Percentiles rank a stretch among this genome's conserved stretches.
Evolutionary conservation across 805 yeast species (phyloP).

Genomic region (Metschnikowia matae): DNA sequence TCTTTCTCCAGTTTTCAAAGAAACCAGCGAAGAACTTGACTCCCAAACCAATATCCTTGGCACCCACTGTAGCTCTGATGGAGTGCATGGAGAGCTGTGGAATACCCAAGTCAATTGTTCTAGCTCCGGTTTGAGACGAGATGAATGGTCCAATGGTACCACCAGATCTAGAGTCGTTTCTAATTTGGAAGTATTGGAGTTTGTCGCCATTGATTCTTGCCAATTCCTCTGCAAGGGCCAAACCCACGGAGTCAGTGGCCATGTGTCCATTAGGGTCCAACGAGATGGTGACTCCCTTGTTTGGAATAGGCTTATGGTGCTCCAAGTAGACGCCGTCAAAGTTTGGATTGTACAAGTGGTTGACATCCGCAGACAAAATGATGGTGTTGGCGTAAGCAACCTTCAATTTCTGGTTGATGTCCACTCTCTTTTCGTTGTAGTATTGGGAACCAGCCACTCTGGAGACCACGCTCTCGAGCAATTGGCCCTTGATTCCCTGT

Average conservation of each 20-base stretch:
- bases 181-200: slow-evolving; percentile 78
- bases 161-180: slow-evolving; percentile 82
- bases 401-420: slow-evolving; percentile 27
- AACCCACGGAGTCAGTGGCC: slow-evolving; percentile 77
- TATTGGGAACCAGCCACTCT: slow-evolving; percentile 43
- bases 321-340: slow-evolving; percentile 65
- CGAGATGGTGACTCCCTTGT: slow-evolving; percentile 67
- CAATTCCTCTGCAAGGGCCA: slow-evolving; percentile 65
- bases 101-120: slow-evolving; percentile 78
- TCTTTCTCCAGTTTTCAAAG: slow-evolving; percentile 61
- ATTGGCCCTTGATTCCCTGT: slow-evolving; percentile 79
- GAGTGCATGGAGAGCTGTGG: slow-evolving; percentile 86
- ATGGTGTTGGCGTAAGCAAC: slow-evolving; percentile 68
- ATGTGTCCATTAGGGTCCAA: slow-evolving; percentile 77
- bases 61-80: slow-evolving; percentile 75
- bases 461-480: slow-evolving; percentile 59
- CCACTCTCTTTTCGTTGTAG: slow-evolving; percentile 16
- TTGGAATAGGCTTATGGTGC: slow-evolving; percentile 75
- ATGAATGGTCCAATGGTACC: slow-evolving; percentile 83
- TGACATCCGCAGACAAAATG: slow-evolving; percentile 80
- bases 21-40: slow-evolving; percentile 68
- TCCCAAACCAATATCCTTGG: slow-evolving; percentile 73
- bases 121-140: slow-evolving; percentile 61
- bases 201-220: slow-evolving; percentile 62
- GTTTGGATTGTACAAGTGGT: slow-evolving; percentile 78